phyloP scores from a whole-genome alignment of 176 grass and related monocot species.

The Oryza longistaminata region DNA sequence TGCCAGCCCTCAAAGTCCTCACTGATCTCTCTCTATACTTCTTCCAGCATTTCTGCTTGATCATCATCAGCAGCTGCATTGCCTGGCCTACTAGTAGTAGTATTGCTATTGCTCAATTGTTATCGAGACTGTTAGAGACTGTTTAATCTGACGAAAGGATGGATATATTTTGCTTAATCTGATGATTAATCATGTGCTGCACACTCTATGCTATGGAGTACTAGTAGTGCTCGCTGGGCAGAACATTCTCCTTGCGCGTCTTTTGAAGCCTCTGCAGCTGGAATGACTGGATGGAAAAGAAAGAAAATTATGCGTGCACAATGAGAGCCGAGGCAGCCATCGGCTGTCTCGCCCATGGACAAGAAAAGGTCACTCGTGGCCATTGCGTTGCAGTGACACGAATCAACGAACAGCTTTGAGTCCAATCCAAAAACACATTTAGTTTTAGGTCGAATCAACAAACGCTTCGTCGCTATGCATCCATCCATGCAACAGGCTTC shows the following conservation, averaged over 20 bases:
- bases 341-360: background rate
- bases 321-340: background rate
- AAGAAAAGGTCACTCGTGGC: background rate
- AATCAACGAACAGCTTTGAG: background rate
- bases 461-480: background rate
- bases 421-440: background rate
- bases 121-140: background rate
- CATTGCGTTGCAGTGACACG: background rate
- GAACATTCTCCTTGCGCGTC: conserved; percentile 40
- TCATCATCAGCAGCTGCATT: background rate
- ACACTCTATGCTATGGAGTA: background rate
- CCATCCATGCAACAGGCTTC: background rate
- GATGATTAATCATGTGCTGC: background rate
- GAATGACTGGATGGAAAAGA: conserved; percentile 30
- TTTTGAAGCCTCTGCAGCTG: conserved; percentile 22
- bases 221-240: background rate
- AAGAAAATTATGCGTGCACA: background rate
- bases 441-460: too few species aligned
- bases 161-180: background rate
- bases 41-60: too few species aligned
- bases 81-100: too few species aligned
- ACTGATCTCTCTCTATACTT: too few species aligned
- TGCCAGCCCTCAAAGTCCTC: too few species aligned
- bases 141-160: background rate
- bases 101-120: background rate